Percentiles rank a stretch among this genome's conserved stretches.
Evolutionary conservation across 2,329 filamentous ascomycete genomes (phyloP).

Genomic region (Penicillium janthinellum): DNA sequence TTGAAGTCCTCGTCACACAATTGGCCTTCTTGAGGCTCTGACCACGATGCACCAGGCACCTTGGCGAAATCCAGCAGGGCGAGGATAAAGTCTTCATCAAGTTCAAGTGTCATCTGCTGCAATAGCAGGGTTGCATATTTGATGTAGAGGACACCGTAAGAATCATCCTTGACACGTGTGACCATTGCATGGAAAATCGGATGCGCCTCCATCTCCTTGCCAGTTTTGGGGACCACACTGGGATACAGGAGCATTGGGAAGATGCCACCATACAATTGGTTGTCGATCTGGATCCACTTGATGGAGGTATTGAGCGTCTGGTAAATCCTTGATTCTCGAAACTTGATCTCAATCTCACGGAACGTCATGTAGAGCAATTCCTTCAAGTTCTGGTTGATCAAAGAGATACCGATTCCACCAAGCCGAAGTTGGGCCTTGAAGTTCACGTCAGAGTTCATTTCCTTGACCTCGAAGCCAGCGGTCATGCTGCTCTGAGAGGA

Average conservation of each 20-base stretch:
- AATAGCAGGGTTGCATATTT: constrained; percentile 94
- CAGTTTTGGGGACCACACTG: constrained; percentile 95
- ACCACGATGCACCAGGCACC: constrained; percentile 86
- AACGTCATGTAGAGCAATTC: constrained; percentile 94
- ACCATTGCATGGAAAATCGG: constrained; percentile 91
- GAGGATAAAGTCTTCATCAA: constrained; percentile 98
- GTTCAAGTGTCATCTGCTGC: constrained; percentile 96
- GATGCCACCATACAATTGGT: constrained; percentile 95
- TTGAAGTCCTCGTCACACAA: constrained; percentile 88
- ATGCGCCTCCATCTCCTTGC: constrained; percentile 93
- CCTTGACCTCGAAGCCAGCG: constrained; percentile 89
- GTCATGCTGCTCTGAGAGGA: constrained; percentile 61
- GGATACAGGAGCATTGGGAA: constrained; percentile 98
- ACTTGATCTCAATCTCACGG: constrained; percentile 85
- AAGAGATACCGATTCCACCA: constrained; percentile 86
- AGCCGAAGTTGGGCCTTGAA: constrained; percentile 88
- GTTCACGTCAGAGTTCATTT: constrained; percentile 81
- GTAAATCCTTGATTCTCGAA: constrained; percentile 88
- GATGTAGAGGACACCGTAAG: constrained; percentile 96
- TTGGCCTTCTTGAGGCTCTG: constrained; percentile 77
- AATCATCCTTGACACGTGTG: constrained; percentile 95
- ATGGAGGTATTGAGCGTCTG: constrained; percentile 88
- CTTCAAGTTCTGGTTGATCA: constrained; percentile 88
- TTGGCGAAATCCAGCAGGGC: constrained; percentile 93
- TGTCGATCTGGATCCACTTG: constrained; percentile 99